Percentiles rank a stretch among this genome's conserved stretches.
These are phyloP conservation scores for Cynara cardunculus DNA, from an alignment of 129 eudicot species.

Conservation along the genomic window DNA sequence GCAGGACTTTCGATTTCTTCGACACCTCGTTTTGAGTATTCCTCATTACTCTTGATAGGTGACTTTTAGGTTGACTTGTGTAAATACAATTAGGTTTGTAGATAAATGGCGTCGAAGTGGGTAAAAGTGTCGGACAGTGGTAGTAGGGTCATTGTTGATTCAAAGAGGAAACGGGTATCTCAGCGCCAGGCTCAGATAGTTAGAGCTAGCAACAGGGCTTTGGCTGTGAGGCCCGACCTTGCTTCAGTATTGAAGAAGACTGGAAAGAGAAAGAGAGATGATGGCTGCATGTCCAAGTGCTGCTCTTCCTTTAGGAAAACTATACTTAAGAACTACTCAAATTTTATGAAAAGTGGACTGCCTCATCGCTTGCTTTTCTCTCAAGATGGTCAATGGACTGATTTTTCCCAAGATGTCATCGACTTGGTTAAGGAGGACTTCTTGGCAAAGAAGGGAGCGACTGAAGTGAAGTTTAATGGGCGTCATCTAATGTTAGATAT, in stretches of 20 bases:
- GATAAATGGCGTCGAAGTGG: constrained; percentile 49
- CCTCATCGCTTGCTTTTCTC: constrained; percentile 48
- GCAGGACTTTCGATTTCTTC: constrained; percentile 36
- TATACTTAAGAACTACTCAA: constrained; percentile 39
- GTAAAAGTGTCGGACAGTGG: constrained; percentile 38
- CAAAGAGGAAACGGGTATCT: constrained; percentile 35
- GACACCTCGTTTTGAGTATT: constrained; percentile 17
- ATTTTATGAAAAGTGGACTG: constrained; percentile 45
- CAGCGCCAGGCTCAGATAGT: constrained; percentile 20
- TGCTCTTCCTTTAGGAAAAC: constrained; percentile 19
- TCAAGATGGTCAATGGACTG: constrained; percentile 54
- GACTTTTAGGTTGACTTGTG: constrained; percentile 28
- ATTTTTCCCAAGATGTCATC: constrained; percentile 38
- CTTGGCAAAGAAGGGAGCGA: constrained; percentile 34
- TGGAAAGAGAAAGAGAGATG: constrained; percentile 56
- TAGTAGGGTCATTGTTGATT: constrained; percentile 28
- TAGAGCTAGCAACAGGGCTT: constrained; percentile 22
- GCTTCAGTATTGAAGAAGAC: constrained; percentile 23
- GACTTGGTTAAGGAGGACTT: constrained; percentile 39
- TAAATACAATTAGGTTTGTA: constrained; percentile 33
- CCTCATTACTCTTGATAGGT: constrained; percentile 11
- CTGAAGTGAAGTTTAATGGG: constrained; percentile 39
- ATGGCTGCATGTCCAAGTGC: constrained; percentile 32
- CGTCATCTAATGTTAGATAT: constrained; percentile 40
- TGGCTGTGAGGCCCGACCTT: constrained; percentile 13